Evolutionary conservation across 139 green algal species (phyloP).

Genomic region (Coccomyxa sp.): DNA sequence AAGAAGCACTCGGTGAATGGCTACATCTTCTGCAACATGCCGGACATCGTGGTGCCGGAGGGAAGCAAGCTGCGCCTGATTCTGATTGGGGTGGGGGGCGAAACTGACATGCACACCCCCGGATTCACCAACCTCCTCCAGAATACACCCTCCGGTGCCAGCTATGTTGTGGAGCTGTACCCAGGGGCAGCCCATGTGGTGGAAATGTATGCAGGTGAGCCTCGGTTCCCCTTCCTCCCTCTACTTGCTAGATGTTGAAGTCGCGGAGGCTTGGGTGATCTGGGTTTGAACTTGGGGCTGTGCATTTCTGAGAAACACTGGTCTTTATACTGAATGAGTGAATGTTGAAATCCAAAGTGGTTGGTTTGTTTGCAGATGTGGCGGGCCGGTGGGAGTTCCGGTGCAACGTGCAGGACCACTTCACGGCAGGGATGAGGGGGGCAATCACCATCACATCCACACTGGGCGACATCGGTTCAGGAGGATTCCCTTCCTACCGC

Average conservation of each 20-base stretch:
- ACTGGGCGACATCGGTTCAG: no score
- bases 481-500: no score
- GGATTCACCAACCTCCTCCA: slow-evolving; percentile 28
- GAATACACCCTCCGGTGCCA: not conserved
- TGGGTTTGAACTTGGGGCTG: no score
- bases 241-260: no score
- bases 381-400: slow-evolving; percentile 22
- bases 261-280: no score
- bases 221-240: no score
- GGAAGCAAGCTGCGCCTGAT: slow-evolving; percentile 24
- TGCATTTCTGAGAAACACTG: no score
- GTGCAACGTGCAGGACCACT: slow-evolving; percentile 37
- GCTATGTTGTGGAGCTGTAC: not conserved
- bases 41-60: slow-evolving; percentile 18
- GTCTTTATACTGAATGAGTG: no score
- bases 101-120: slow-evolving; percentile 49
- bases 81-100: slow-evolving; percentile 38
- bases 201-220: not conserved
- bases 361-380: not conserved
- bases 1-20: slow-evolving; percentile 8
- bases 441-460: not conserved
- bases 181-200: not conserved
- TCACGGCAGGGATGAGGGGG: slow-evolving; percentile 28
- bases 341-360: no score
- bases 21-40: slow-evolving; percentile 36